Conservation (phyloP, 169 alveolate genomes). For the Plasmodium blacklocki region DNA sequence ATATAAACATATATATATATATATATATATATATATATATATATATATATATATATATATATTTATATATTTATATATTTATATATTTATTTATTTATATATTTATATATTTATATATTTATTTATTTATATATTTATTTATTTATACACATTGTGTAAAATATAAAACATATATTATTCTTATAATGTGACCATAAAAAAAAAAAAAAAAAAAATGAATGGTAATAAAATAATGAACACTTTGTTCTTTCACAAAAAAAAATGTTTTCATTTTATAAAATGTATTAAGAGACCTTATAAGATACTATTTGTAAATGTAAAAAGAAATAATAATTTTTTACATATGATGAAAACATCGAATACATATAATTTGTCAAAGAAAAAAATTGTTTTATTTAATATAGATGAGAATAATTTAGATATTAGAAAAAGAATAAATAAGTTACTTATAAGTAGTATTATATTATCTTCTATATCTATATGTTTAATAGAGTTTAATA, state of each 20-base stretch:
- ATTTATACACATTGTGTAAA: not conserved
- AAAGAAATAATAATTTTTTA: slow-evolving; percentile 4
- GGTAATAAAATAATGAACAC: not conserved
- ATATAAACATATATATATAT: no score
- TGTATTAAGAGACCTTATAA: not conserved
- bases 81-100: no score
- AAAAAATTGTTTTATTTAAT: slow-evolving; percentile 29
- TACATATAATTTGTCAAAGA: not conserved
- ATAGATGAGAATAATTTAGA: slow-evolving; percentile 10
- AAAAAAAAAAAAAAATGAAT: slow-evolving; percentile 1
- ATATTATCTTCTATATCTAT: slow-evolving; percentile 40
- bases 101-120: no score
- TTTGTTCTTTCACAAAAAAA: not conserved
- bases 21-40: no score
- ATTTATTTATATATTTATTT: no score
- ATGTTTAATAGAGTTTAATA: slow-evolving; percentile 36
- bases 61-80: no score
- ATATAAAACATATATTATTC: not conserved
- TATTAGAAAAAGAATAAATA: slow-evolving; percentile 28
- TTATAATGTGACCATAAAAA: not conserved
- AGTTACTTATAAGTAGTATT: slow-evolving; percentile 18
- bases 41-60: no score
- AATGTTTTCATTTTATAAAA: not conserved
- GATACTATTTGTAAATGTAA: slow-evolving; percentile 10
- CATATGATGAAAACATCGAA: not conserved